Evolutionary conservation across 2,329 filamentous ascomycete genomes (phyloP).

Genomic region (Penicillium sp.): DNA sequence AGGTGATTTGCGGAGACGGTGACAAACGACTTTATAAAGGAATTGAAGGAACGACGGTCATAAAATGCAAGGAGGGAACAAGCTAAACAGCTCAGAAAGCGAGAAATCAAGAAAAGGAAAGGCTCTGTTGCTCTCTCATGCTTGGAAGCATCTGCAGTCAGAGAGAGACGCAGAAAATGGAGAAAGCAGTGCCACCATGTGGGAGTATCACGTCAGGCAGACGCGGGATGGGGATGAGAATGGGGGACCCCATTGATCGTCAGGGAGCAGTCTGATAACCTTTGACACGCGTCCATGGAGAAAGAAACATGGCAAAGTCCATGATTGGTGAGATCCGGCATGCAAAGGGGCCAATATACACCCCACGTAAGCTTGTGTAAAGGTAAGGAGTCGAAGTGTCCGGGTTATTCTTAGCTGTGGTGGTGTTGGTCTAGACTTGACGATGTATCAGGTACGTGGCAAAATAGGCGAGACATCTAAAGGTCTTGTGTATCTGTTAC

Average conservation of each 20-base stretch:
- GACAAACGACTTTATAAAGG: neutral
- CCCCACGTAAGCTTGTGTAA: neutral
- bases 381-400: neutral
- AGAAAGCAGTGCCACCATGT: conserved; percentile 4
- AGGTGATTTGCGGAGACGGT: neutral
- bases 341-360: conserved; percentile 10
- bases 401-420: neutral
- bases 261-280: conserved; percentile 4
- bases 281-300: conserved; percentile 10
- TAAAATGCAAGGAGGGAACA: neutral
- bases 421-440: neutral
- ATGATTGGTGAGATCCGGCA: conserved; percentile 9
- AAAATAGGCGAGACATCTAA: neutral
- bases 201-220: conserved; percentile 6
- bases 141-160: neutral
- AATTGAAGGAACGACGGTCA: conserved; percentile 5
- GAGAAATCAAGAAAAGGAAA: neutral
- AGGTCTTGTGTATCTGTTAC: neutral
- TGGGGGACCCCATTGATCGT: conserved; percentile 4
- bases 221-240: neutral
- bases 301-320: neutral
- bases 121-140: neutral
- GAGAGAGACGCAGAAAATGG: conserved; percentile 1
- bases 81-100: neutral
- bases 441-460: neutral